Percentiles rank a stretch among this genome's conserved stretches.
phyloP scores from a whole-genome alignment of 176 grass and related monocot species.

The Oropetium thomaeum region DNA sequence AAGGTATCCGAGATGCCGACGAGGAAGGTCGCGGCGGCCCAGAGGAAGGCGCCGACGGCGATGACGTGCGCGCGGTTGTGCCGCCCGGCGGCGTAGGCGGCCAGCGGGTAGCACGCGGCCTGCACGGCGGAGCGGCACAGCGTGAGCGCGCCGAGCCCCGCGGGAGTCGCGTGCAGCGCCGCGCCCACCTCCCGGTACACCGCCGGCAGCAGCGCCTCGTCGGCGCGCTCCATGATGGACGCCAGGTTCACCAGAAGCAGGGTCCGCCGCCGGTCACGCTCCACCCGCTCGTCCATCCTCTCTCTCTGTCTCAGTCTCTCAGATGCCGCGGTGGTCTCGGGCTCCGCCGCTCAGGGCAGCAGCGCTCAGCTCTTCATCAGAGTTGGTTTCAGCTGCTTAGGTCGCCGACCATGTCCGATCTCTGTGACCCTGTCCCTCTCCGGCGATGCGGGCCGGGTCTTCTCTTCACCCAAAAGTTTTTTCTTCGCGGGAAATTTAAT shows the following conservation, averaged over 20 bases:
- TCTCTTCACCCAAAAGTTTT: no score
- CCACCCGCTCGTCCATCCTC: no score
- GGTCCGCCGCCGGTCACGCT: slow-evolving; percentile 23
- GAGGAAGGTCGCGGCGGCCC: slow-evolving; percentile 82
- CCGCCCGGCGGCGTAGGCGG: slow-evolving; percentile 62
- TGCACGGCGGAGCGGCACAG: slow-evolving; percentile 80
- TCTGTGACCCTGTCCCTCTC: no score
- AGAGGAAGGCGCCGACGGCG: slow-evolving; percentile 71
- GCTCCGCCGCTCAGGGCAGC: no score
- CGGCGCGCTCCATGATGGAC: slow-evolving; percentile 80
- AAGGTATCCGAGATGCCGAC: slow-evolving; percentile 74
- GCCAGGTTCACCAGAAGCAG: slow-evolving; percentile 72
- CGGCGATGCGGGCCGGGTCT: no score
- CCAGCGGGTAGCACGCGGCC: slow-evolving; percentile 74
- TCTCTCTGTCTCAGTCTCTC: no score
- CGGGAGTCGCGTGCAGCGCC: slow-evolving; percentile 58
- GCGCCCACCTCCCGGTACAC: slow-evolving; percentile 80
- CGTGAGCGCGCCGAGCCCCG: slow-evolving; percentile 69
- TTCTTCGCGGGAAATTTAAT: no score
- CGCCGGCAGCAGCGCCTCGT: slow-evolving; percentile 76
- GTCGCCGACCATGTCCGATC: no score
- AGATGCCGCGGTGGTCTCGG: no score
- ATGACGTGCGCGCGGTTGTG: slow-evolving; percentile 79
- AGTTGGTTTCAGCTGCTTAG: no score
- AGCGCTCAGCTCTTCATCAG: no score